Evolutionary conservation across 2,329 filamentous ascomycete genomes (phyloP), one percentile per base, ranked within the genome.

Genomic region (Hawksworthiomyces lignivorus): DNA sequence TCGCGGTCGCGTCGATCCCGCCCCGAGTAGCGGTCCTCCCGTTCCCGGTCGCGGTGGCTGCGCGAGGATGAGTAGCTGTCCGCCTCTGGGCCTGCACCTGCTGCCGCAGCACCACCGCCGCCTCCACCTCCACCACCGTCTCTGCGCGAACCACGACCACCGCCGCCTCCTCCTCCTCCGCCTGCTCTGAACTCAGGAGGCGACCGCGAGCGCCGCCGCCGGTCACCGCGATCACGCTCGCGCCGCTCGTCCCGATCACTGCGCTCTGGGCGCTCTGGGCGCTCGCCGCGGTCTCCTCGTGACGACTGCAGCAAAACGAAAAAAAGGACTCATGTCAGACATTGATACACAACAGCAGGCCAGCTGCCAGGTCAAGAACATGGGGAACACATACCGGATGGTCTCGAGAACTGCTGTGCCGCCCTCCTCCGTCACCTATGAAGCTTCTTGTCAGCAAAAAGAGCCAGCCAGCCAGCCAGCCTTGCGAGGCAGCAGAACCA

Each of bases 61-160:
- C 90, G 84, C 64, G 88, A 95, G 6, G 86, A 88, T 17, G 89
- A 94, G 66, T 97, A 97, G 43, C 85, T 81, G 63, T 96, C 88
- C 33, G 55, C 58, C 45, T 78, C 75, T 61, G 22, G 10, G 4
- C 27, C 37, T 14, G 24, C 36, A 11, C 11, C 15, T 15, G 26
- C 22, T 9, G 9, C 19, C 6, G 33, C 26, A 11, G 27, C 19
- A 14, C n/a, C n/a, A 4, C 24, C 39, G 17, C 19, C 36, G 12
- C 29, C 5, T 4, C n/a, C 18, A 6, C 79, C 74, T 53, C 86
- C 82, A 2, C 37, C 38, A 42, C 75, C 77, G n/a, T n/a, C n/a
- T n/a, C n/a, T n/a, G n/a, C n/a, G n/a, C n/a, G n/a, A n/a, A n/a
- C n/a, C n/a, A n/a, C n/a, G n/a, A 14, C n/a, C n/a, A 4, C 24